phyloP scores from a whole-genome alignment of 148 eudicot genomes.

The Rhododendron vialii region DNA sequence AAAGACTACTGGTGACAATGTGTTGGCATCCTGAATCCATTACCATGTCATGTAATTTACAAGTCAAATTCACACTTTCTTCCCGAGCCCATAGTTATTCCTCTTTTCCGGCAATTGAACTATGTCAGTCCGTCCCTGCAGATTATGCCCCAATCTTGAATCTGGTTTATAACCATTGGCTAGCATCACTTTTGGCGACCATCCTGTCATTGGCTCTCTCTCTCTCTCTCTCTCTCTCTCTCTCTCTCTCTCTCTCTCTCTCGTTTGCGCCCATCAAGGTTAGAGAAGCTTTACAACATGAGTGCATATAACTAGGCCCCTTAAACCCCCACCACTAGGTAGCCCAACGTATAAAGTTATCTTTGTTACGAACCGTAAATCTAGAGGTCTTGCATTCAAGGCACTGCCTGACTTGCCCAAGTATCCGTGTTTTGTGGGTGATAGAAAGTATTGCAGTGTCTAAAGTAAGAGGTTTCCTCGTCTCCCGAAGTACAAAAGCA shows the following conservation, averaged over 20 bases:
- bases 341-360: background rate
- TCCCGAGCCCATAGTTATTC: too few species aligned
- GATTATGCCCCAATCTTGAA: too few species aligned
- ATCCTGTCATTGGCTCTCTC: too few species aligned
- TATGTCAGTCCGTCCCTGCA: too few species aligned
- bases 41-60: background rate
- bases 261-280: too few species aligned
- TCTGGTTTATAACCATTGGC: too few species aligned
- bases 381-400: background rate
- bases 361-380: background rate
- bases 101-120: too few species aligned
- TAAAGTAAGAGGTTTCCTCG: background rate
- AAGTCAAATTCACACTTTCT: background rate
- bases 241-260: too few species aligned
- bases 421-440: background rate
- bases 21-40: background rate
- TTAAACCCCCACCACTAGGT: background rate
- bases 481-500: background rate
- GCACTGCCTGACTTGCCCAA: background rate
- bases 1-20: conserved; percentile 61
- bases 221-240: too few species aligned
- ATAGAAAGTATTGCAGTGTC: background rate
- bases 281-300: too few species aligned
- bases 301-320: background rate
- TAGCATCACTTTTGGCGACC: too few species aligned